A percentile compares a stretch with the other conserved stretches of the same genome.
Evolutionary conservation across 306 rosid genomes (phyloP).

Genomic region (Parietaria judaica): DNA sequence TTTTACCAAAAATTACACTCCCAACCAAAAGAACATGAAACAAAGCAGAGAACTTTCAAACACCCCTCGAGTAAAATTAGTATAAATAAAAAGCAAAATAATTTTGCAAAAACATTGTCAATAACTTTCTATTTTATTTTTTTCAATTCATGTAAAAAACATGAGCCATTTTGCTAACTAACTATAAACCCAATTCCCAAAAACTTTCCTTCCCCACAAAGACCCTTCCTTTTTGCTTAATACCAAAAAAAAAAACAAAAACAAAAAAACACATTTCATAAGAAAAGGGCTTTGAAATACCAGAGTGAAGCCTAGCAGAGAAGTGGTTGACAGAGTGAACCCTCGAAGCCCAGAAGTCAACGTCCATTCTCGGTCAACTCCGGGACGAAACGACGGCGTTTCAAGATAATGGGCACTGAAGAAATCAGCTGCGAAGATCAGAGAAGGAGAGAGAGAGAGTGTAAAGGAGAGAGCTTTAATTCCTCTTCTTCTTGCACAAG

Average conservation of each 20-base stretch:
- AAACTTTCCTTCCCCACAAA: too few relatives aligned
- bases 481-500: neutral
- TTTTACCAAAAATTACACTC: too few relatives aligned
- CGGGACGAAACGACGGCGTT: constrained; percentile 11
- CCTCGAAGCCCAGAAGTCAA: constrained; percentile 57
- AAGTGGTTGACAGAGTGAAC: constrained; percentile 43
- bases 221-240: too few relatives aligned
- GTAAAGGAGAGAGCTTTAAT: constrained; percentile 7
- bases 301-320: constrained; percentile 67
- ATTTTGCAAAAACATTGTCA: too few relatives aligned
- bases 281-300: constrained; percentile 21
- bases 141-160: too few relatives aligned
- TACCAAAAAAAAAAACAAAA: neutral
- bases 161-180: too few relatives aligned
- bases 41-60: too few relatives aligned
- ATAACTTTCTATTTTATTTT: too few relatives aligned
- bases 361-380: constrained; percentile 45
- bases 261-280: neutral
- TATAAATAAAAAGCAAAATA: too few relatives aligned
- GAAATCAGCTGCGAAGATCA: too few relatives aligned
- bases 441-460: constrained; percentile 5
- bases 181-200: too few relatives aligned
- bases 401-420: neutral
- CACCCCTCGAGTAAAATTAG: neutral
- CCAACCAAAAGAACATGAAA: too few relatives aligned